Base-by-base conservation (phyloP, 768 basidiomycete genomes). In the Mycena albidolilacea region DNA sequence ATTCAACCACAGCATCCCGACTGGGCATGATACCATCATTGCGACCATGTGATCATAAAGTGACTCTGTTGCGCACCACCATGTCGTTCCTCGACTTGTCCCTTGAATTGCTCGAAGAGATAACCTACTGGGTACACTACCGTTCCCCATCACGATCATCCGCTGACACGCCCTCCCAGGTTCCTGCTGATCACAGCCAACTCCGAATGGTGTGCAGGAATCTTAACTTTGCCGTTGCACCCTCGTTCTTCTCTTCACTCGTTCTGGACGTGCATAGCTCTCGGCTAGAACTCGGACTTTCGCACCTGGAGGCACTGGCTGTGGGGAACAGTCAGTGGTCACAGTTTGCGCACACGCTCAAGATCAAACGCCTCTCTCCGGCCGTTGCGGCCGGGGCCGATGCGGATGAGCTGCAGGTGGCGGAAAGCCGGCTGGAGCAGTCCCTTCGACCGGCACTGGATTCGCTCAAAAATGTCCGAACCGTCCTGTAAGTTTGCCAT, bases 221-320 rank as follows among this genome's bases (percentile, higher is more conserved):
- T n/a, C 41, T 59, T 44, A 59, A 50, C 35, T 35, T 39, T 46
- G 67, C 58, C 0, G 17, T 68, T 1, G 57, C 67, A 19, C 58
- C 67, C n/a, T 12, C 21, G 30, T 68, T 68, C 37, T 68, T 68
- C 43, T 68, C 67, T 7, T 59, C 67, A 5, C 19, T 68, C 21
- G 0, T 41, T 3, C 15, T 68, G 35, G 44, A 68, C 35, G 12
- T 66, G 1, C 52, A 54, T 7, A 52, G 11, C 5, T 23, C 54
- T 15, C 19, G 41, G 14, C 50, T 55, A 10, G 52, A 54, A 11
- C 12, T 30, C 7, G 38, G 38, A 3, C 52, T 66, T 17, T 55
- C 52, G 11, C 52, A 55, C 8, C 15, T 66, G 39, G 52, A 66
- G 30, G 52, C 37, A 7, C 39, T 66, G 9, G 52, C 64, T 6